These are phyloP conservation scores for Sclerotinia borealis DNA, from an alignment of 2,329 filamentous ascomycete genomes.

Conservation along the genomic window DNA sequence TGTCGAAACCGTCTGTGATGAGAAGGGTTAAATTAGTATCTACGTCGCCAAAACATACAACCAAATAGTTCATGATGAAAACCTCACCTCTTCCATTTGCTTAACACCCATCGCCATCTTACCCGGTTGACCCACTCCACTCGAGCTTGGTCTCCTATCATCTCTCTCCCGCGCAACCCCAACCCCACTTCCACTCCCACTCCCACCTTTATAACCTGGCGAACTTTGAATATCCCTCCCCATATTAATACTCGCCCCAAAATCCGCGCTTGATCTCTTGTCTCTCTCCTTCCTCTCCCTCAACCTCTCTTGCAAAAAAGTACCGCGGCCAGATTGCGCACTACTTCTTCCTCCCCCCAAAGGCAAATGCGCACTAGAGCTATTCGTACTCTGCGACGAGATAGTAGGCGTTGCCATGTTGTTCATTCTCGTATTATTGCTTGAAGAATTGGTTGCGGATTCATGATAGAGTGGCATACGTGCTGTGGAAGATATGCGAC, in stretches of 20 bases:
- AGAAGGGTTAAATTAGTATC: background rate
- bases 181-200: conserved; percentile 13
- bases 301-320: conserved; percentile 32
- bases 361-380: conserved; percentile 16
- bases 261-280: conserved; percentile 24
- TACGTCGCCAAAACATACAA: conserved; percentile 9
- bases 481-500: conserved; percentile 17
- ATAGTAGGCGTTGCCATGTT: conserved; percentile 17
- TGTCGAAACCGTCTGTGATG: conserved; percentile 52
- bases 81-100: conserved; percentile 59
- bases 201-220: conserved; percentile 19
- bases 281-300: conserved; percentile 32
- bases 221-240: conserved; percentile 29
- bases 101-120: conserved; percentile 52
- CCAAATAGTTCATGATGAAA: background rate
- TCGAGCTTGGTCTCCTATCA: conserved; percentile 29
- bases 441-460: conserved; percentile 21
- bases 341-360: conserved; percentile 13
- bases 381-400: conserved; percentile 12
- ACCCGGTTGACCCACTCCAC: conserved; percentile 26
- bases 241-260: conserved; percentile 9
- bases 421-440: conserved; percentile 22
- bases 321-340: conserved; percentile 18
- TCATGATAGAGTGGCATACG: conserved; percentile 2
- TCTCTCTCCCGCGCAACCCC: conserved; percentile 15